Evolutionary conservation across 2,329 filamentous ascomycete species (phyloP).

Genomic region (Cytospora piceae): DNA sequence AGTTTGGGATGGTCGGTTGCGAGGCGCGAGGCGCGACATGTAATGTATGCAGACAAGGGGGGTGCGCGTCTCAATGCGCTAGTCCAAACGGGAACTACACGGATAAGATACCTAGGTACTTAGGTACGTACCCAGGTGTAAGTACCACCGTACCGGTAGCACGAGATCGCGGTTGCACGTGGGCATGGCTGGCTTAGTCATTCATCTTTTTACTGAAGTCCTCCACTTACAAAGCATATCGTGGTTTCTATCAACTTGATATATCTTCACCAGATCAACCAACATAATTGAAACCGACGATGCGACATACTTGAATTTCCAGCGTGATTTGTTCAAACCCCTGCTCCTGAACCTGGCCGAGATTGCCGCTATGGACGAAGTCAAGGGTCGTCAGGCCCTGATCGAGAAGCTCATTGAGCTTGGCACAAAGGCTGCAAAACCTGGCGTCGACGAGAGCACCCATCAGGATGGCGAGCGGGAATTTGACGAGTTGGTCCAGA

Average conservation of each 20-base stretch:
- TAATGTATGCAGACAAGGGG: background rate
- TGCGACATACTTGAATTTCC: background rate
- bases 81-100: background rate
- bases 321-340: background rate
- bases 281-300: background rate
- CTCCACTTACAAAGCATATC: background rate
- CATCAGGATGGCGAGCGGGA: conserved; percentile 43
- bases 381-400: conserved; percentile 36
- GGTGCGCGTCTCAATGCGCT: conserved; percentile 26
- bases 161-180: background rate
- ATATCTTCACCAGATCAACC: background rate
- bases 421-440: conserved; percentile 55
- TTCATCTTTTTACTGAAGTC: background rate
- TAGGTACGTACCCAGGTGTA: background rate
- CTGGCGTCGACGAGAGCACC: conserved; percentile 39
- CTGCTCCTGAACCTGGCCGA: background rate
- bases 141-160: background rate
- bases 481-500: conserved; percentile 53
- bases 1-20: background rate
- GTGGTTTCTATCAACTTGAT: background rate
- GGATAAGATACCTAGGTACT: too few relatives aligned
- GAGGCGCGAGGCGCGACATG: background rate
- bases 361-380: conserved; percentile 20
- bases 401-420: conserved; percentile 44
- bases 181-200: conserved; percentile 17